phyloP scores from a whole-genome alignment of 129 eudicot genomes.

The Flaveria linearis region DNA sequence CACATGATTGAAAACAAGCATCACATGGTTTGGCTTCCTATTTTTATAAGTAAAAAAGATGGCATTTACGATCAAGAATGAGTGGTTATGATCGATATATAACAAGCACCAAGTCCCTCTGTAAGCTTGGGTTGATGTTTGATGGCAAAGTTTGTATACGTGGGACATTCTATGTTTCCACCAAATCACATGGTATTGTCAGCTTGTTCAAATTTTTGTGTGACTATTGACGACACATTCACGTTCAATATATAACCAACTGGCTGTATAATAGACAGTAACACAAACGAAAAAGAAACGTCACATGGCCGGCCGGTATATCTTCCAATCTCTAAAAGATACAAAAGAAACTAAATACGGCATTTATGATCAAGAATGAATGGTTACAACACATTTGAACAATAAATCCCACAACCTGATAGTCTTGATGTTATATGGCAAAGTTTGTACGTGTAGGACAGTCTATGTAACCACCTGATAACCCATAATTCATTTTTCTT shows the following conservation, averaged over 20 bases:
- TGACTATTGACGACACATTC: too few relatives aligned
- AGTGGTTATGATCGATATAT: neutral
- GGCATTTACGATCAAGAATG: neutral
- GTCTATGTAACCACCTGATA: neutral
- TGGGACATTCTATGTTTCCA: neutral
- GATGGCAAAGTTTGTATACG: neutral
- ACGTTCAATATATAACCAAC: too few relatives aligned
- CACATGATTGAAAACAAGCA: neutral
- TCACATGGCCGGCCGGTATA: neutral
- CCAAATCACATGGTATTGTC: neutral
- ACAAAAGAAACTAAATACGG: neutral
- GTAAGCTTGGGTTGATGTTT: neutral
- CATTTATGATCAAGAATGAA: neutral
- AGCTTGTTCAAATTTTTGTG: too few relatives aligned
- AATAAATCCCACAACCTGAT: neutral
- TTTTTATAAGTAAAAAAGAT: too few relatives aligned
- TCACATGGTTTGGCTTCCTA: neutral
- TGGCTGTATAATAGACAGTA: too few relatives aligned
- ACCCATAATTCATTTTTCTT: neutral
- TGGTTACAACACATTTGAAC: neutral
- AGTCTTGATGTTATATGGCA: neutral
- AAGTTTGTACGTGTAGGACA: neutral
- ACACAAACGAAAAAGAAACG: neutral
- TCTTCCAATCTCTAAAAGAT: neutral
- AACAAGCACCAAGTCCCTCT: neutral